Percentiles rank a stretch among this genome's conserved stretches.
These are phyloP conservation scores for Haplosporangium sp. DNA, from an alignment of 371 early-diverging fungal species.

Conservation along the genomic window DNA sequence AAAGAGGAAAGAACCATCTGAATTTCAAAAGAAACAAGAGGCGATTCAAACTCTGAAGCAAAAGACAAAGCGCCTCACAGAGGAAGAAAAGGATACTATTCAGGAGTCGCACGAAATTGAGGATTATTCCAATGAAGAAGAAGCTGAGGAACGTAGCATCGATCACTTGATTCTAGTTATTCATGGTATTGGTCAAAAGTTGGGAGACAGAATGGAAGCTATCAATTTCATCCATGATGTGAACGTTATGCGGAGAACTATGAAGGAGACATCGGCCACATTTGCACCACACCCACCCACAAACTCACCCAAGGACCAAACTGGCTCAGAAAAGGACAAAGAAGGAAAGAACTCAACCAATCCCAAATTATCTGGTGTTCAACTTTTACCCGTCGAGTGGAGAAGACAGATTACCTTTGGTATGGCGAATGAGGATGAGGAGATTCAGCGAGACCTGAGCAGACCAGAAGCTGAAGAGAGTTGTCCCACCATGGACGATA, in stretches of 20 bases:
- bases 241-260: constrained; percentile 73
- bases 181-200: constrained; percentile 88
- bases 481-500: constrained; percentile 77
- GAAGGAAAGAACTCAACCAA: constrained; percentile 27
- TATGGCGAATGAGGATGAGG: constrained; percentile 64
- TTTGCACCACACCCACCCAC: constrained; percentile 33
- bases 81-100: constrained; percentile 53
- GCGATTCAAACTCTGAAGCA: constrained; percentile 35
- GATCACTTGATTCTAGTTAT: constrained; percentile 84
- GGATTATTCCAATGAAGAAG: constrained; percentile 71
- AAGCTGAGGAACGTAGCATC: constrained; percentile 73
- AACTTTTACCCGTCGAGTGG: constrained; percentile 89
- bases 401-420: constrained; percentile 82
- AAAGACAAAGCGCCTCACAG: constrained; percentile 48
- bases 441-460: constrained; percentile 67
- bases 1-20: constrained; percentile 53
- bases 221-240: constrained; percentile 85
- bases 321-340: constrained; percentile 21
- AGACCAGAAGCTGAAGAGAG: constrained; percentile 68
- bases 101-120: constrained; percentile 61
- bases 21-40: constrained; percentile 51
- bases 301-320: constrained; percentile 24
- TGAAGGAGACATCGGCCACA: constrained; percentile 65
- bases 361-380: constrained; percentile 68
- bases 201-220: constrained; percentile 78